Conservation (phyloP, 164 flowering plant genomes). For the Aristolochia contorta region DNA sequence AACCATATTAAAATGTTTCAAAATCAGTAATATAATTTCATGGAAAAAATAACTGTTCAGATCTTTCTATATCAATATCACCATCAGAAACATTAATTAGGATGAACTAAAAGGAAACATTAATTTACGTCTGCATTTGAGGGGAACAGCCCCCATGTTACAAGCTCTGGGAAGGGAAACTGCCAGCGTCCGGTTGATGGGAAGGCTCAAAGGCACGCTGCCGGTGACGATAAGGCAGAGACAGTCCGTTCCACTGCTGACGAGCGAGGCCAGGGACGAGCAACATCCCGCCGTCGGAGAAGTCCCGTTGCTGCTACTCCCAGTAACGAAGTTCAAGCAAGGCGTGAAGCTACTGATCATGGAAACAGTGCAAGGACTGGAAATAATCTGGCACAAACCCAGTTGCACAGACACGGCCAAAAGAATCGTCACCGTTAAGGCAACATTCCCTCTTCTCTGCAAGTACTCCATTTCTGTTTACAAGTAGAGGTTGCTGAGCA, state of each 20-base stretch:
- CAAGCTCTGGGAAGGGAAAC: conserved; percentile 37
- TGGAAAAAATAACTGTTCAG: neutral
- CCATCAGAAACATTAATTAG: too few species aligned
- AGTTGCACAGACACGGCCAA: conserved; percentile 19
- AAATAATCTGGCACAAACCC: conserved; percentile 41
- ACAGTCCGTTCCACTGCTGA: conserved; percentile 39
- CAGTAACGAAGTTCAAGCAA: conserved; percentile 52
- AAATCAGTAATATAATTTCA: neutral
- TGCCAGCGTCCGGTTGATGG: conserved; percentile 28
- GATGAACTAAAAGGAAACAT: too few species aligned
- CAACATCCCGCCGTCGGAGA: conserved; percentile 66
- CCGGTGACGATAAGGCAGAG: conserved; percentile 63
- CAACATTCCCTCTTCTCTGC: conserved; percentile 4
- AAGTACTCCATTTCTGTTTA: conserved; percentile 6
- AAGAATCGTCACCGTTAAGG: conserved; percentile 9
- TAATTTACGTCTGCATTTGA: conserved; percentile 65
- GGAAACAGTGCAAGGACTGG: conserved; percentile 40
- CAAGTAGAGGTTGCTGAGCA: neutral
- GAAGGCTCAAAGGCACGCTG: conserved; percentile 52
- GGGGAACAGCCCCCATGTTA: conserved; percentile 54
- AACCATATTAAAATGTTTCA: conserved; percentile 8
- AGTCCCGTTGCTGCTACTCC: conserved; percentile 34
- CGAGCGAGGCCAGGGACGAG: conserved; percentile 37
- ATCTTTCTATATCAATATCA: too few species aligned
- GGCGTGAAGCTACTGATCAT: conserved; percentile 56